Evolutionary conservation across 2,329 filamentous ascomycete species (phyloP).

Genomic region (Daldinia sp.): DNA sequence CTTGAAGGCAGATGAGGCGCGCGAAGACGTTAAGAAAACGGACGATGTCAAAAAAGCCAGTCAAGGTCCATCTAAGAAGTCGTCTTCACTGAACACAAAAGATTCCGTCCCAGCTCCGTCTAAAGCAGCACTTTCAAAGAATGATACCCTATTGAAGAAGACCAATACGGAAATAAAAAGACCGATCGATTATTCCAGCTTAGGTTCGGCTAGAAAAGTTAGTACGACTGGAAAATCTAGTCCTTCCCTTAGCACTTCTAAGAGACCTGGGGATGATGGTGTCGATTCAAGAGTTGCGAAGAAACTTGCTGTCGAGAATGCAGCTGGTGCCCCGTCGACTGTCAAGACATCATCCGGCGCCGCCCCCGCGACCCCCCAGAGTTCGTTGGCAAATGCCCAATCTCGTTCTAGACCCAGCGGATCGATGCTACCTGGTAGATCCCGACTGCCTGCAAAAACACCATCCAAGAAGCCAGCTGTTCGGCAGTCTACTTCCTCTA

Average conservation of each 20-base stretch:
- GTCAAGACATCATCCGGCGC: conserved; percentile 41
- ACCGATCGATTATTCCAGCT: conserved; percentile 41
- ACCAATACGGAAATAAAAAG: conserved; percentile 28
- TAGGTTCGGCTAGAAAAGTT: conserved; percentile 43
- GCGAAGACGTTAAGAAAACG: conserved; percentile 32
- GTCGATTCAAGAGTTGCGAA: conserved; percentile 49
- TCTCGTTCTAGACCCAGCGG: conserved; percentile 42
- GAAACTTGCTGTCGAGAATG: conserved; percentile 49
- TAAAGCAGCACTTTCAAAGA: conserved; percentile 24
- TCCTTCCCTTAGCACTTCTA: conserved; percentile 37
- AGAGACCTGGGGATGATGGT: conserved; percentile 53
- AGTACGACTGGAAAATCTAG: conserved; percentile 31
- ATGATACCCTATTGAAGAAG: conserved; percentile 26
- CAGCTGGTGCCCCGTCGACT: conserved; percentile 46
- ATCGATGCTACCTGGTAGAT: conserved; percentile 57
- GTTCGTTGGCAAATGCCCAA: conserved; percentile 32
- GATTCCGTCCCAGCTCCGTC: conserved; percentile 9
- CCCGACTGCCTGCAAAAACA: conserved; percentile 55
- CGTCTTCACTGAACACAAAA: conserved; percentile 16
- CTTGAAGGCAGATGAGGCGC: conserved; percentile 40
- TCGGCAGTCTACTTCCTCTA: conserved; percentile 49
- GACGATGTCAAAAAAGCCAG: conserved; percentile 38
- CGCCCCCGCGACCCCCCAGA: conserved; percentile 6
- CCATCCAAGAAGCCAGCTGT: conserved; percentile 50
- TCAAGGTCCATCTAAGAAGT: conserved; percentile 24